A percentile compares a stretch with the other conserved stretches of the same genome.
These are phyloP conservation scores for Penicillium coffeae DNA, from an alignment of 495 filamentous ascomycete genomes.

Conservation along the genomic window DNA sequence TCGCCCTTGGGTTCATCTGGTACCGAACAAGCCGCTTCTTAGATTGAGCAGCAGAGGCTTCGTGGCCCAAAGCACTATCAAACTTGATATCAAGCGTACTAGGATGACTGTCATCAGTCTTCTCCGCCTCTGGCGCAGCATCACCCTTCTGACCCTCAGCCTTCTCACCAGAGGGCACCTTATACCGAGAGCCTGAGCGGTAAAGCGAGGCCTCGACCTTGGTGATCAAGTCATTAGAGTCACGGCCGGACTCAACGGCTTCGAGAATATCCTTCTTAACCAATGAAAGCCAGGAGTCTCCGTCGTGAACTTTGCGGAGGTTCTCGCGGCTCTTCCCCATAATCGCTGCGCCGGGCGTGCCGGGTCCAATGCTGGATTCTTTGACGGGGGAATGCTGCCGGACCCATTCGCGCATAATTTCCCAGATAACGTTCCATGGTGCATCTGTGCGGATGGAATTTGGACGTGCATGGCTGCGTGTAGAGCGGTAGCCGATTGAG, in stretches of 20 bases:
- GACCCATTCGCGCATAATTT: constrained; percentile 89
- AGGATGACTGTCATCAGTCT: constrained; percentile 13
- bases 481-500: constrained; percentile 73
- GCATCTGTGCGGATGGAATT: constrained; percentile 91
- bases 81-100: constrained; percentile 66
- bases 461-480: constrained; percentile 78
- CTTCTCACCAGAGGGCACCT: constrained; percentile 9
- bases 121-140: background rate
- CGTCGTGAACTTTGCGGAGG: constrained; percentile 13
- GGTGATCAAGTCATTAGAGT: constrained; percentile 35
- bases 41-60: constrained; percentile 39
- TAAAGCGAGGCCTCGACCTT: constrained; percentile 48
- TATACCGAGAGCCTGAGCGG: constrained; percentile 27
- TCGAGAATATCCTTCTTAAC: constrained; percentile 36
- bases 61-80: constrained; percentile 72
- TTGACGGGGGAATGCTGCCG: constrained; percentile 72
- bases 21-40: constrained; percentile 70
- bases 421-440: constrained; percentile 84
- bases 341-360: constrained; percentile 66
- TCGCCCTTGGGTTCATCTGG: constrained; percentile 79
- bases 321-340: constrained; percentile 43
- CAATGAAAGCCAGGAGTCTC: constrained; percentile 19
- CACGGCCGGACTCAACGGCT: constrained; percentile 32
- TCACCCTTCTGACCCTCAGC: constrained; percentile 10
- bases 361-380: constrained; percentile 59